Evolutionary conservation across 2,329 filamentous ascomycete genomes (phyloP), one percentile per base, ranked within the genome.

Genomic region (Didymella glomerata): DNA sequence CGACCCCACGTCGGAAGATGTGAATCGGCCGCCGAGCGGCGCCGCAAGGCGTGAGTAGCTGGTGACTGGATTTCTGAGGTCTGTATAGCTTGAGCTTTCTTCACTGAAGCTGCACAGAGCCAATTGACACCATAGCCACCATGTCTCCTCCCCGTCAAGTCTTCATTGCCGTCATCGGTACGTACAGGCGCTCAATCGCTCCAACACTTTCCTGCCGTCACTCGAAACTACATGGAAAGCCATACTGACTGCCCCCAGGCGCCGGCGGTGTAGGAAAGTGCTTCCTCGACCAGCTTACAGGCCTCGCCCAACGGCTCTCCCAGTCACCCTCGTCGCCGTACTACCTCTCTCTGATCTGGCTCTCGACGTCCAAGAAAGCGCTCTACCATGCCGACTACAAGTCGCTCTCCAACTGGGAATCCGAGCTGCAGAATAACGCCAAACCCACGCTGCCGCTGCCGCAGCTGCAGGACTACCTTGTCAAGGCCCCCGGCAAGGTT

Each of bases 191-290:
- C 30, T 14, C 11, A 14, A 10, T 14, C 4, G 14, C 13, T 5
- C 14, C 30, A 32, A 16, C 13, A 4, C 30, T 32, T 16, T 32
- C 6, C 30, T 14, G 4, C 2, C 13, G 13, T 16, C 5, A 2
- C 30, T 14, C 30, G 4, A 14, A 32, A 32, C 13, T 14, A 32
- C 11, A 32, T 32, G 11, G 30, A 32, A 27, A 27, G 16, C 41
- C 13, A 27, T 41, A 44, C 24, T 44, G 41, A 44, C 24, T 44
- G 14, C n/a, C 38, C 13, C 16, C 73, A 96, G 93, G 95, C 73
- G 91, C 90, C 70, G 95, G 95, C 68, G 94, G 94, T 65, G 95
- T 98, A 62, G 95, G 95, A 73, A 93, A 93, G 79, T 88, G 87
- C 80, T 97, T 98, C 83, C 86, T 98, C 64, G 83, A 84, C 67